Percentiles rank a stretch among this genome's conserved stretches.
Conservation (phyloP, 2,329 filamentous ascomycete genomes). For the Fusarium dimerum region DNA sequence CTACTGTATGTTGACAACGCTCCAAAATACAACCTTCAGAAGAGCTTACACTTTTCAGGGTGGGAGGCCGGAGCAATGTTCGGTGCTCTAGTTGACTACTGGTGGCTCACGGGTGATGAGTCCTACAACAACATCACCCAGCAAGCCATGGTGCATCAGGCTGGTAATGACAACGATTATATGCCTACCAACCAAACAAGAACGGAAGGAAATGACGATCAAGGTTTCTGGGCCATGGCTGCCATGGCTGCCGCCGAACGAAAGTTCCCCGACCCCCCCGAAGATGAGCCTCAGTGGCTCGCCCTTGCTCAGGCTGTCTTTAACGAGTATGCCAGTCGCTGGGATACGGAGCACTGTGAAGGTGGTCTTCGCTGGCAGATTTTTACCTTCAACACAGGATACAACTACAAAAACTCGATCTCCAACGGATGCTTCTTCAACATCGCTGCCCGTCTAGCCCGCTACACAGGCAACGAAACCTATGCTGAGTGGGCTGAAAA, state of each 20-base stretch:
- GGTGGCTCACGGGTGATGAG: conserved; percentile 66
- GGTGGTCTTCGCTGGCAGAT: conserved; percentile 88
- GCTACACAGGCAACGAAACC: conserved; percentile 77
- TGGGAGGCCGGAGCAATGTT: conserved; percentile 77
- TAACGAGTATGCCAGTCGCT: conserved; percentile 72
- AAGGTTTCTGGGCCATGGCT: conserved; percentile 84
- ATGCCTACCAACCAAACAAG: conserved; percentile 68
- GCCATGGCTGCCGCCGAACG: conserved; percentile 78
- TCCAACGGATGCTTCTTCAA: conserved; percentile 73
- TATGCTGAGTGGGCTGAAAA: conserved; percentile 76
- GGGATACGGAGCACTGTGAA: conserved; percentile 64
- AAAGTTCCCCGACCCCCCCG: conserved; percentile 68
- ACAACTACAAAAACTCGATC: conserved; percentile 68
- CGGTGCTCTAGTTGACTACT: conserved; percentile 71
- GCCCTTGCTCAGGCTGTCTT: conserved; percentile 77
- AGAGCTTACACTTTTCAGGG: conserved; percentile 39
- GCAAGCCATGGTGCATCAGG: conserved; percentile 63
- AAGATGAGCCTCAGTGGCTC: conserved; percentile 69
- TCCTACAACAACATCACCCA: conserved; percentile 62
- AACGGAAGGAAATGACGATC: conserved; percentile 70
- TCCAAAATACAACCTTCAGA: conserved; percentile 10
- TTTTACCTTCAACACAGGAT: conserved; percentile 73
- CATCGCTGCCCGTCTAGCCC: conserved; percentile 68
- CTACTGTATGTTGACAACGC: conserved; percentile 56
- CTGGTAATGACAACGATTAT: conserved; percentile 59